Base-by-base conservation (phyloP, 2,329 filamentous ascomycete genomes). In the Aureobasidium musti region DNA sequence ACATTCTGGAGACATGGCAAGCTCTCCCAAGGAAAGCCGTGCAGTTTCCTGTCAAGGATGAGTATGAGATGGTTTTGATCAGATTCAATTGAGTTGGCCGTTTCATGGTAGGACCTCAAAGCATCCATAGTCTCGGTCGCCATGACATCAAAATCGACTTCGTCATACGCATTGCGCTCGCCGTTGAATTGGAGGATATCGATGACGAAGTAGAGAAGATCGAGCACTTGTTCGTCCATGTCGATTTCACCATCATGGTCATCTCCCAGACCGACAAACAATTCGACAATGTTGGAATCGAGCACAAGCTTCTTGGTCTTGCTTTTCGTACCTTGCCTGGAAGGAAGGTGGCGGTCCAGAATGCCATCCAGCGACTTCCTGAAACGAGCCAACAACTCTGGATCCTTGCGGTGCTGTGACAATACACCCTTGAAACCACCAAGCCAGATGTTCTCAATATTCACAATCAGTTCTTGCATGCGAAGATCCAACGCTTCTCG, bases 101-200 rank as follows among this genome's bases (percentile, higher is more conserved):
- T 78, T 65, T 83, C 82, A 73, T 97, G 89, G 74, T 97, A 97
- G 0, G 87, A 85, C 59, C 88, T 86, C 30, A 99, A 80, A 2
- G 92, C 91, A 77, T 97, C 94, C 45, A 92, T 85, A 0, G 91
- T 91, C 72, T 97, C 92, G 45, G 98, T 84, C 5, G 93, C 87
- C 86, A 99, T 96, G 54, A 84, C 81, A 71, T 99, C 95, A 74
- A 98, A 96, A 77, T 98, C 94, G 69, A 99, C 91, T 79, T 99
- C 95, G 72, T 99, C 95, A 77, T 97, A 97, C 0, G 96, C 95
- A 74, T 98, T 99, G 56, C 88, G 86, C 79, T 99, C 96, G 19
- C 95, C 95, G 72, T 97, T 91, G 77, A 99, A 98, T 75, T 98
- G 95, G 2, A 99, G 82, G 61, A 98, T 93, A 73, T 99, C 95